Percentiles rank a stretch among this genome's conserved stretches.
phyloP scores from a whole-genome alignment of 2,329 filamentous ascomycete genomes.

The Colletotrichum euphorbiae region DNA sequence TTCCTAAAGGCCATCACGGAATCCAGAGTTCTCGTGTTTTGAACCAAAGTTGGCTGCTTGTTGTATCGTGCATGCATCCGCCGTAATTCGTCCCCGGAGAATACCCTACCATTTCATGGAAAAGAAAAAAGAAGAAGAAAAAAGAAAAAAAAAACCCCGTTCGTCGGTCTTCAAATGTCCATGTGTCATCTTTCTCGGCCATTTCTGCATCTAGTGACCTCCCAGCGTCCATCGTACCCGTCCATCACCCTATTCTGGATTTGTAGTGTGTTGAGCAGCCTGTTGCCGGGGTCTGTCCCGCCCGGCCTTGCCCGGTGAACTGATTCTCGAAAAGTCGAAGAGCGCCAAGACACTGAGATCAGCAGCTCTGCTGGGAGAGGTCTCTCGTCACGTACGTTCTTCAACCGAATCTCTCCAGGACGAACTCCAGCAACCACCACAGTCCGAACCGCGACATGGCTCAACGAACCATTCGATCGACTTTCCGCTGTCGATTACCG shows the following conservation, averaged over 20 bases:
- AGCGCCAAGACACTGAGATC: conserved; percentile 62
- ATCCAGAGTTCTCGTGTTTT: too few species aligned
- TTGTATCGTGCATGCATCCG: too few species aligned
- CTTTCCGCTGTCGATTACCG: conserved; percentile 69
- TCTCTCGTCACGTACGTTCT: conserved; percentile 33
- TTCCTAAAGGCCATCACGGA: rapidly evolving
- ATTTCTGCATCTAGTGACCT: too few species aligned
- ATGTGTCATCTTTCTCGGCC: too few species aligned
- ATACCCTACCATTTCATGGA: too few species aligned
- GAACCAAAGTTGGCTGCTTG: too few species aligned
- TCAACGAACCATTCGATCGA: conserved; percentile 61
- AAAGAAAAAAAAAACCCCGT: too few species aligned
- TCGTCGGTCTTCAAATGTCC: too few species aligned
- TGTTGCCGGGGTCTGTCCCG: conserved; percentile 68
- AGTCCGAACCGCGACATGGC: conserved; percentile 59
- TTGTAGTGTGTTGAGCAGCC: conserved; percentile 70
- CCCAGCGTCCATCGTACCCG: too few species aligned
- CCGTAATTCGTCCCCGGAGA: too few species aligned
- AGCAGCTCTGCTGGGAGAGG: conserved; percentile 41
- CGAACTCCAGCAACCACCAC: conserved; percentile 66
- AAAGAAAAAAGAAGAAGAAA: too few species aligned
- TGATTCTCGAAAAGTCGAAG: conserved; percentile 68
- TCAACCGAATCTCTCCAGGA: conserved; percentile 55
- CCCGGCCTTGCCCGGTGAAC: conserved; percentile 61
- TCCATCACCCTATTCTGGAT: conserved; percentile 52